These are phyloP conservation scores for Ustilago vetiveriae DNA, from an alignment of 1,284 basidiomycete species.

Conservation along the genomic window DNA sequence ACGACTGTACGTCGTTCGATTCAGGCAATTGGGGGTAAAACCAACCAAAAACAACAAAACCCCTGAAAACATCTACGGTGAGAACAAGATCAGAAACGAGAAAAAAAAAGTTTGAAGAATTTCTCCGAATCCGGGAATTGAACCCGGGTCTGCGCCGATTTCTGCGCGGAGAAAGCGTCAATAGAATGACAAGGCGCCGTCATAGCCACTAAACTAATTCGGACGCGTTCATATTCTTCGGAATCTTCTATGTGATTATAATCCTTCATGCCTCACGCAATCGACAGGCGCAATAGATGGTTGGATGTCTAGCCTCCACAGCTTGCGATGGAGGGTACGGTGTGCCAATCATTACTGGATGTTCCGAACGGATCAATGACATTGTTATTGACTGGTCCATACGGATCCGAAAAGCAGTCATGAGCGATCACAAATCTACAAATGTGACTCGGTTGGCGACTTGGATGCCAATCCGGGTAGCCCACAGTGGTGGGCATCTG, in stretches of 20 bases:
- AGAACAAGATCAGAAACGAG: not conserved
- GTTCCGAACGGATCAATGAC: not conserved
- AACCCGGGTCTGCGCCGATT: conserved; percentile 56
- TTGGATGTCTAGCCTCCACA: too few relatives aligned
- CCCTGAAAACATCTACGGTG: not conserved
- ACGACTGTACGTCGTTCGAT: too few relatives aligned
- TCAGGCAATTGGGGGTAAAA: too few relatives aligned
- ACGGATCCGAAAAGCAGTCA: too few relatives aligned
- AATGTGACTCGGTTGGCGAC: conserved; percentile 29
- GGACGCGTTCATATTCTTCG: conserved; percentile 10
- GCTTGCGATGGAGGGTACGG: too few relatives aligned
- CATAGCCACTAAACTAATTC: conserved; percentile 61
- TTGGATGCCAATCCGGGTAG: conserved; percentile 30
- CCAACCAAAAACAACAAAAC: not conserved
- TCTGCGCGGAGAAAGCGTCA: conserved; percentile 33
- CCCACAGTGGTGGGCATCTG: conserved; percentile 14
- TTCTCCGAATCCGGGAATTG: conserved; percentile 58
- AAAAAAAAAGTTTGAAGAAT: too few relatives aligned
- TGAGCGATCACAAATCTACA: conserved; percentile 24
- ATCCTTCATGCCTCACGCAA: not conserved
- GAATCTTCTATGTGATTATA: not conserved
- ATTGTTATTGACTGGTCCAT: not conserved
- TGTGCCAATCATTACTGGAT: too few relatives aligned
- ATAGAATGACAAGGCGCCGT: conserved; percentile 53
- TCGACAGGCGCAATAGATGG: too few relatives aligned